A percentile compares a stretch with the other conserved stretches of the same genome.
phyloP scores from a whole-genome alignment of 2,329 filamentous ascomycete genomes.

The Trichoderma gracile region DNA sequence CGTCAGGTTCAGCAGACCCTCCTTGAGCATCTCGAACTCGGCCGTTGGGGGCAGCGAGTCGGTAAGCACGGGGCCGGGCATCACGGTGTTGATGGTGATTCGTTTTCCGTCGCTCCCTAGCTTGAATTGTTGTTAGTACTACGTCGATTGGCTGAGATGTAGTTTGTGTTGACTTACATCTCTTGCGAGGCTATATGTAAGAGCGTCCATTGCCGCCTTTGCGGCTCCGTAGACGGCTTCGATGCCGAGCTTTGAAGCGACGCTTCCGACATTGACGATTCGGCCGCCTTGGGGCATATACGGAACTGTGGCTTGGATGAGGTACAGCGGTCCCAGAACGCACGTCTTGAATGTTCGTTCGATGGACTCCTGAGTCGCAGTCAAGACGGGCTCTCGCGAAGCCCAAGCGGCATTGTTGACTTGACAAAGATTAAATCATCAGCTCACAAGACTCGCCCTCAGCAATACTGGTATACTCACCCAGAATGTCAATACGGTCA shows the following conservation, averaged over 20 bases:
- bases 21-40: constrained; percentile 21
- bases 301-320: constrained; percentile 14
- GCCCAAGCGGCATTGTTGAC: constrained; percentile 21
- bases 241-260: constrained; percentile 20
- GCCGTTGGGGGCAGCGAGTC: constrained; percentile 32
- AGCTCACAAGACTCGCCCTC: neutral
- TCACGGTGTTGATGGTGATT: constrained; percentile 43
- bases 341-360: constrained; percentile 8
- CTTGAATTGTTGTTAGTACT: neutral
- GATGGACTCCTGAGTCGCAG: neutral
- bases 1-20: constrained; percentile 31
- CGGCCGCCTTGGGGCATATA: constrained; percentile 5
- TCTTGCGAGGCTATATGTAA: constrained; percentile 37
- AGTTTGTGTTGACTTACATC: constrained; percentile 32
- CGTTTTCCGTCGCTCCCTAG: constrained; percentile 26
- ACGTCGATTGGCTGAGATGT: accelerated
- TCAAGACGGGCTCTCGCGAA: neutral
- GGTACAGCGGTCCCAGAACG: constrained; percentile 8
- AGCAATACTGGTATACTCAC: neutral
- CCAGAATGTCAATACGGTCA: constrained; percentile 18
- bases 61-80: constrained; percentile 41
- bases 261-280: constrained; percentile 17
- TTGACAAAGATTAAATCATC: neutral
- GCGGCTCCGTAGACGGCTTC: constrained; percentile 28
- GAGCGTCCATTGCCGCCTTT: constrained; percentile 39